These are phyloP conservation scores for Brassica hybrid DNA, from an alignment of 441 rosid genomes.

Conservation along the genomic window DNA sequence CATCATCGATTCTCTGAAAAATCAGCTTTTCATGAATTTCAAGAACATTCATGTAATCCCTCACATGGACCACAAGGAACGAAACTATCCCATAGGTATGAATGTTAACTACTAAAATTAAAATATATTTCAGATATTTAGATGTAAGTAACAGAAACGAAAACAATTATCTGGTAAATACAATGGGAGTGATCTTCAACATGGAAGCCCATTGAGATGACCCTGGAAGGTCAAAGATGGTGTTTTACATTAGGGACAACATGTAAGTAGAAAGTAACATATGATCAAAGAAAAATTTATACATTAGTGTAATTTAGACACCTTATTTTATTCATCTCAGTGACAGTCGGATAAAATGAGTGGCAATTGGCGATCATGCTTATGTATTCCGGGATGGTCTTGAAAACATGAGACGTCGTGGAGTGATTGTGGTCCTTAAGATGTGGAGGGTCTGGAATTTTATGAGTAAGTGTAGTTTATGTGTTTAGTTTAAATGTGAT, in stretches of 20 bases:
- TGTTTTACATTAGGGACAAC: neutral
- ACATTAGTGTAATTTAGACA: neutral
- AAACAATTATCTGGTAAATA: neutral
- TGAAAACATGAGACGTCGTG: neutral
- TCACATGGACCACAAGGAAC: no score
- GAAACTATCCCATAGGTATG: no score
- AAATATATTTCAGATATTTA: neutral
- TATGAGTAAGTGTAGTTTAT: neutral
- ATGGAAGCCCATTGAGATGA: neutral
- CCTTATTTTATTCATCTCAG: neutral
- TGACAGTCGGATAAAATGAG: neutral
- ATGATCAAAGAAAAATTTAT: neutral
- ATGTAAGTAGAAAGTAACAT: neutral
- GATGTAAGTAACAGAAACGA: neutral
- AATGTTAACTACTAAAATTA: neutral
- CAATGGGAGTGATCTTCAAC: neutral
- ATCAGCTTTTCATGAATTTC: no score
- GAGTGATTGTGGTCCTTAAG: neutral
- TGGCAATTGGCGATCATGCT: neutral
- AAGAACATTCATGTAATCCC: neutral
- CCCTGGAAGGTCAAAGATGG: neutral
- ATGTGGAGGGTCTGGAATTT: neutral
- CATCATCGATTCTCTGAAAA: no score
- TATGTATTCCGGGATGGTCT: neutral
- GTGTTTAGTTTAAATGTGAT: neutral